These are phyloP conservation scores for Gyromitra esculenta DNA, from an alignment of 2,329 filamentous ascomycete species.

Conservation along the genomic window DNA sequence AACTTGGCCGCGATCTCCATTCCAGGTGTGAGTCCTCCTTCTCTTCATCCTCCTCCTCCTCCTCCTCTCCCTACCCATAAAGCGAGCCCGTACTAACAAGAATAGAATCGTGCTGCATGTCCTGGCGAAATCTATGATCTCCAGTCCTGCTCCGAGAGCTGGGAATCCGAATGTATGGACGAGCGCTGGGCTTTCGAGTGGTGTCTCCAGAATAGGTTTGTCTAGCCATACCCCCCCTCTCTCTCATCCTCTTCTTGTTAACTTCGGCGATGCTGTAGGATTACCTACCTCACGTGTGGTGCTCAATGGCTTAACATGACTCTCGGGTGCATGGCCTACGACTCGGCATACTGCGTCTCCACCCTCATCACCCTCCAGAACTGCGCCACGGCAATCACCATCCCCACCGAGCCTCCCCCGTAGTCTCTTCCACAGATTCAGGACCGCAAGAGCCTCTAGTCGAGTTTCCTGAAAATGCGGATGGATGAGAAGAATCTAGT, in stretches of 20 bases:
- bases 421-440: neutral
- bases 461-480: neutral
- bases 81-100: neutral
- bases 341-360: conserved; percentile 44
- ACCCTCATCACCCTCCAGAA: conserved; percentile 44
- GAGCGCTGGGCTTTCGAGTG: conserved; percentile 49
- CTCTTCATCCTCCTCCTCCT: no score
- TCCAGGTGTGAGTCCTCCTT: conserved; percentile 38
- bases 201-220: conserved; percentile 44
- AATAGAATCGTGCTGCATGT: conserved; percentile 46
- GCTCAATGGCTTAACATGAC: conserved; percentile 51
- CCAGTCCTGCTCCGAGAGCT: conserved; percentile 34
- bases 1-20: conserved; percentile 35
- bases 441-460: neutral
- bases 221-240: neutral
- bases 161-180: conserved; percentile 44
- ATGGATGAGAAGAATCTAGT: neutral
- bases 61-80: neutral
- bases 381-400: conserved; percentile 26
- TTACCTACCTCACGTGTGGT: conserved; percentile 36
- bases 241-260: neutral
- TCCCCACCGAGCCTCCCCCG: conserved; percentile 23
- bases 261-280: conserved; percentile 2
- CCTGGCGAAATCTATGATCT: conserved; percentile 28
- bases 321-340: conserved; percentile 39